Evolutionary conservation across 2,329 filamentous ascomycete species (phyloP), one percentile per base, ranked within the genome.

Genomic region (Xylariaceae sp.): DNA sequence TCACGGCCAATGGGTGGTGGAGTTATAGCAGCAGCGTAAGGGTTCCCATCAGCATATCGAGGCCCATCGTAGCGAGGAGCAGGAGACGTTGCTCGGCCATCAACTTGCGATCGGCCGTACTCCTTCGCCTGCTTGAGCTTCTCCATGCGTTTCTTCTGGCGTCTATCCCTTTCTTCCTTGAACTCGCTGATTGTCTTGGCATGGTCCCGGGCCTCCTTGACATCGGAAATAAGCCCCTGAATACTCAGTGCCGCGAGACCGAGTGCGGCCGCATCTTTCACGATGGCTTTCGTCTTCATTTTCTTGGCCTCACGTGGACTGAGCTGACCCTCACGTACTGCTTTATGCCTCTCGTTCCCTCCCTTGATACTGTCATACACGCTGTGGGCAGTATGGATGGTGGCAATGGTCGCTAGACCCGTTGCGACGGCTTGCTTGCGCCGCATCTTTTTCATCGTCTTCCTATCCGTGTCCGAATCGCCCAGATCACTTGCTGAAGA

Each of bases 351-450:
- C 62, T 74, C 73, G 47, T 79, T 77, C 60, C 81, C 77, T 73
- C 82, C 82, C 70, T 82, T 80, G 79, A 84, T 78, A 72, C 80
- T 84, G 67, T 79, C 74, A 69, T 84, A 85, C 67, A 85, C 79
- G 64, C 75, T 81, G 68, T 85, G 78, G 65, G 80, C 81, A 65
- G 82, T 82, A 71, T 85, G 82, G 66, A 85, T 83, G 65, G 81
- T 84, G 68, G 82, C 82, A 63, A 84, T 80, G 55, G 80, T 77
- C 56, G 82, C 82, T 58, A 85, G 73, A 51, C 81, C 82, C 6
- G 81, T 79, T 56, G 80, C 84, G 59, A 85, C 64, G 61, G 83
- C 66, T 76, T 84, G 82, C 79, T 85, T 84, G 82, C 82, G 81
- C 82, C 76, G 81, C 77, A 84, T 82, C 71, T 82, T 84, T 71